phyloP scores from a whole-genome alignment of 192 early-diverging fungal genomes.

The Gryganskiella cystojenkinii region DNA sequence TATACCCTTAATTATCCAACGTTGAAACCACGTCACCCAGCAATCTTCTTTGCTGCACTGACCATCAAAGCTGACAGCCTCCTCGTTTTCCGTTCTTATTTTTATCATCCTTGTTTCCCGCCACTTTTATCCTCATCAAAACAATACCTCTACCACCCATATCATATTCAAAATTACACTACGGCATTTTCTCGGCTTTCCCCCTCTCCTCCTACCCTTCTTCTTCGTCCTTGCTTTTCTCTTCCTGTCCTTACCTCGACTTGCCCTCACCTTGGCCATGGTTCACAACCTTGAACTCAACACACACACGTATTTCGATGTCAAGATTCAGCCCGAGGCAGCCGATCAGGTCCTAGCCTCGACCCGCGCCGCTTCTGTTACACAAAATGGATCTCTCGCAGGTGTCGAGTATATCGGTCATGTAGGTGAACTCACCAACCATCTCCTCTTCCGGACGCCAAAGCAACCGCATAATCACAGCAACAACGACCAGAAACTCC shows the following conservation, averaged over 20 bases:
- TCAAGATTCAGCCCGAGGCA: slow-evolving; percentile 34
- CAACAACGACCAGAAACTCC: too few species aligned
- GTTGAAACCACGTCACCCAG: too few species aligned
- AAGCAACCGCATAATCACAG: neutral
- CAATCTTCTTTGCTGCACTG: neutral
- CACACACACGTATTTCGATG: slow-evolving; percentile 23
- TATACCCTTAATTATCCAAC: neutral
- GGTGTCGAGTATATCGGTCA: slow-evolving; percentile 43
- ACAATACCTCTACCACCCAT: too few species aligned
- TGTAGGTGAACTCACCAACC: slow-evolving; percentile 36
- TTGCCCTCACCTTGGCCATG: neutral
- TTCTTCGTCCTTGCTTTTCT: neutral
- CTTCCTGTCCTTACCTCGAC: neutral
- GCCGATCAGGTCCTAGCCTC: slow-evolving; percentile 22
- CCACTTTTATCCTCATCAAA: too few species aligned
- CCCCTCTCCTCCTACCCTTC: neutral
- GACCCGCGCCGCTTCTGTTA: slow-evolving; percentile 11
- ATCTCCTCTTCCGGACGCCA: slow-evolving; percentile 37
- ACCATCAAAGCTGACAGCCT: neutral
- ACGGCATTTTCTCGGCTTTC: slow-evolving; percentile 4
- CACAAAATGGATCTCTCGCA: slow-evolving; percentile 21
- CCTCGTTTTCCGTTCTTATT: neutral
- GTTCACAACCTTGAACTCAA: slow-evolving; percentile 6
- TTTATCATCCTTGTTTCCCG: neutral
- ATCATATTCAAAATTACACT: too few species aligned